Percentiles rank a stretch among this genome's conserved stretches.
Conservation (phyloP, 331 rosid species). For the Quercus phellos region DNA sequence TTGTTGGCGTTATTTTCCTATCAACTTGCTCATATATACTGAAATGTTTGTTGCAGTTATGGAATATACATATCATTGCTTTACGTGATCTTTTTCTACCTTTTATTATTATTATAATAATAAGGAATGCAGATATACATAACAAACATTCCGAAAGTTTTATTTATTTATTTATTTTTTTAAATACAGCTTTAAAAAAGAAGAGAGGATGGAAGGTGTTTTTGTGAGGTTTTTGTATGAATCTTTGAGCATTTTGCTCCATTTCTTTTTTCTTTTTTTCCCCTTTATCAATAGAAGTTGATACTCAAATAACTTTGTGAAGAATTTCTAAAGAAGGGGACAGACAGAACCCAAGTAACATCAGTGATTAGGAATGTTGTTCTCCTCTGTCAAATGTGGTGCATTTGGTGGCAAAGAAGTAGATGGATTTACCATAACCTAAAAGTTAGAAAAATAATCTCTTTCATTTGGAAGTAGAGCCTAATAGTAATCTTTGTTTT, state of each 20-base stretch:
- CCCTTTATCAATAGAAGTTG: background rate
- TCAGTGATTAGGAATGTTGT: background rate
- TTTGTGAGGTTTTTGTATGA: background rate
- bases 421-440: background rate
- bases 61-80: background rate
- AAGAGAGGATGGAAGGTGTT: background rate
- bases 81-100: background rate
- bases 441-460: background rate
- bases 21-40: background rate
- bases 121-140: background rate
- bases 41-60: background rate
- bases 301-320: background rate
- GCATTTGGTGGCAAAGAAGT: background rate
- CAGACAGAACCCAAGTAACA: background rate
- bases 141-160: background rate
- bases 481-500: background rate
- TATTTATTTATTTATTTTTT: background rate
- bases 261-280: background rate
- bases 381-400: background rate
- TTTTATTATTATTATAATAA: background rate
- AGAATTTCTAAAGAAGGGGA: background rate
- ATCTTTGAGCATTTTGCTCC: background rate
- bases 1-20: constrained; percentile 12
- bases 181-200: too few species aligned
- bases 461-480: background rate